Evolutionary conservation across 805 yeast species (phyloP).

Genomic region (Candida railenensis): DNA sequence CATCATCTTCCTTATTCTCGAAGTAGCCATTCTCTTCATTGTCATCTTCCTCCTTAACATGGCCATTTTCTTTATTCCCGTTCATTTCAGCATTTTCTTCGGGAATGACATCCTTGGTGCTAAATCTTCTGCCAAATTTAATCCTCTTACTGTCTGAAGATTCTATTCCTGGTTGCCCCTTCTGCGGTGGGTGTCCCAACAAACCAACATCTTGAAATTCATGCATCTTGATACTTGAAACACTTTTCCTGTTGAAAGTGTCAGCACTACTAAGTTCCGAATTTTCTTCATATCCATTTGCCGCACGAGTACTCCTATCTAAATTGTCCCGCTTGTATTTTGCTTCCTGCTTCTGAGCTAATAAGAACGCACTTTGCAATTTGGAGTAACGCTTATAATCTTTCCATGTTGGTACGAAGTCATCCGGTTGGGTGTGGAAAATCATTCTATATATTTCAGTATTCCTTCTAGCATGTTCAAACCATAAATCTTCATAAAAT

Average conservation of each 20-base stretch:
- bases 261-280: constrained; percentile 8
- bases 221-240: not conserved
- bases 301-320: not conserved
- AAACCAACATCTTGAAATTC: constrained; percentile 28
- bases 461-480: constrained; percentile 76
- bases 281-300: constrained; percentile 8
- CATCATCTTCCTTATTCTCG: constrained; percentile 2
- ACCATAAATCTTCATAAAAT: constrained; percentile 86
- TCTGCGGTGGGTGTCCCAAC: constrained; percentile 34
- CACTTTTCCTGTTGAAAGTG: not conserved
- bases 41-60: constrained; percentile 4
- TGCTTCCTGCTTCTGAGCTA: constrained; percentile 37
- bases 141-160: constrained; percentile 7
- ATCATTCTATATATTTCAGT: constrained; percentile 79
- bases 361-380: constrained; percentile 55
- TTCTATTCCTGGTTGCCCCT: not conserved
- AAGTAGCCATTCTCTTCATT: constrained; percentile 4
- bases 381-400: constrained; percentile 76
- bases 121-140: constrained; percentile 3
- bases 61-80: constrained; percentile 1
- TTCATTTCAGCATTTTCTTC: constrained; percentile 10
- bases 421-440: constrained; percentile 95
- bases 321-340: constrained; percentile 15
- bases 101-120: constrained; percentile 1
- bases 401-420: constrained; percentile 83